Evolutionary conservation across 495 filamentous ascomycete genomes (phyloP).

Genomic region (Aspergillus nidulans): DNA sequence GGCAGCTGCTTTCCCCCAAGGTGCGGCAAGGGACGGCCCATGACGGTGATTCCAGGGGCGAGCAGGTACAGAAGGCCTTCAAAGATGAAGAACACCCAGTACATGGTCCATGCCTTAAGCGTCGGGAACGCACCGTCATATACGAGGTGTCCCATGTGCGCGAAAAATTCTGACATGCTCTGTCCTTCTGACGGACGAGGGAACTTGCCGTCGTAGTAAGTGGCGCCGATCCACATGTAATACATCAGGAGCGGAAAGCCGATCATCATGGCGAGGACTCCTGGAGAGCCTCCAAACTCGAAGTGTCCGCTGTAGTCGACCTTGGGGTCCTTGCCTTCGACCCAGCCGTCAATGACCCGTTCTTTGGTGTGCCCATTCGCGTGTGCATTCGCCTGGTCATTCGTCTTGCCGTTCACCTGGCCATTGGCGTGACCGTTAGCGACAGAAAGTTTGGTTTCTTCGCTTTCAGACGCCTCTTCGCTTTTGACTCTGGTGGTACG

Average conservation of each 20-base stretch:
- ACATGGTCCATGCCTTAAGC: conserved; percentile 78
- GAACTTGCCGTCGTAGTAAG: conserved; percentile 80
- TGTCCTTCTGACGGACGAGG: conserved; percentile 64
- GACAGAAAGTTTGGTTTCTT: conserved; percentile 20
- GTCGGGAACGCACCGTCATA: conserved; percentile 79
- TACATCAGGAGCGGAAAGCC: conserved; percentile 92
- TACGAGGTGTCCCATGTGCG: conserved; percentile 62
- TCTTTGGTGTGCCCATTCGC: conserved; percentile 20
- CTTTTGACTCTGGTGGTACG: conserved; percentile 30
- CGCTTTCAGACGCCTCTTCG: conserved; percentile 24
- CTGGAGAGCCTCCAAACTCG: conserved; percentile 84
- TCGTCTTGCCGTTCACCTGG: neutral
- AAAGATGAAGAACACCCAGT: conserved; percentile 86
- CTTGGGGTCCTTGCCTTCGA: conserved; percentile 65
- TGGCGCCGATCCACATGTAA: conserved; percentile 98
- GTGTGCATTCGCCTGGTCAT: neutral
- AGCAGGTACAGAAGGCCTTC: conserved; percentile 76
- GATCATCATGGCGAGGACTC: conserved; percentile 80
- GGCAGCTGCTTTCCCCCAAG: conserved; percentile 74
- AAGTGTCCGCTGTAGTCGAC: conserved; percentile 75
- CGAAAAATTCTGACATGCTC: conserved; percentile 60
- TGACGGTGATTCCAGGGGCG: conserved; percentile 76
- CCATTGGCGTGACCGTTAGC: conserved; percentile 40
- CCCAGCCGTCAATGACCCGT: conserved; percentile 61
- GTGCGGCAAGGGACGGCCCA: conserved; percentile 83